Evolutionary conservation across 208 protist species (phyloP), one percentile per base, ranked within the genome.

Genomic region (Vickermania spadyakhi): DNA sequence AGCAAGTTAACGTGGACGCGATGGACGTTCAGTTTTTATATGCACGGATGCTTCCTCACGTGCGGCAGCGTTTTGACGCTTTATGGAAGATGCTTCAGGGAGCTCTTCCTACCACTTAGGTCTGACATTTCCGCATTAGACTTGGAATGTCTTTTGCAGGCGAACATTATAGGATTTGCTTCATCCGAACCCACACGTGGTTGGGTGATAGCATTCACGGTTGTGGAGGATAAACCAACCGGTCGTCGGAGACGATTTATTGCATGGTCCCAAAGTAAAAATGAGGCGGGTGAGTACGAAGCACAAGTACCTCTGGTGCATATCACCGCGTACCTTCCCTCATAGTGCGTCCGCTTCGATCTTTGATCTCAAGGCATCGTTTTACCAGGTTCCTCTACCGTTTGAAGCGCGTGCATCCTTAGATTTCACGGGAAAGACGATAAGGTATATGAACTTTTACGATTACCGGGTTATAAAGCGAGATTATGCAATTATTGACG

Each of bases 261-360:
- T 18, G 41, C 41, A 49, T 49, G 41, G 41, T 18, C 41, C 11
- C 11, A 49, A 49, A 11, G 13, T 18, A 49, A 49, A 49, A 49
- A 49, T 49, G 41, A 49, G 41, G 41, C 41, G 41, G 41, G 18
- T 49, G 41, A 49, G 11, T 49, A 49, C 41, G 41, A 49, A 49
- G 41, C 41, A 11, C 18, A 11, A 21, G 41, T 49, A 21, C 41
- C 41, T 11, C 41, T 49, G 11, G 41, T 21, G 11, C 41, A 49
- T 49, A 18, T 49, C 13, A 21, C 41, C 11, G 18, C 13, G 18
- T 49, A 49, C 41, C 18, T 49, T 21, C 41, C 13, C 11, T 11
- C 41, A 49, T 21, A 49, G 11, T 49, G 11, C 13, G 41, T 21
- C 41, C 41, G 41, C 13, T 21, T 21, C 13, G 41, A 11, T 49